Base-by-base conservation (phyloP, 2,329 filamentous ascomycete species). In the Penicillium brasilianum region DNA sequence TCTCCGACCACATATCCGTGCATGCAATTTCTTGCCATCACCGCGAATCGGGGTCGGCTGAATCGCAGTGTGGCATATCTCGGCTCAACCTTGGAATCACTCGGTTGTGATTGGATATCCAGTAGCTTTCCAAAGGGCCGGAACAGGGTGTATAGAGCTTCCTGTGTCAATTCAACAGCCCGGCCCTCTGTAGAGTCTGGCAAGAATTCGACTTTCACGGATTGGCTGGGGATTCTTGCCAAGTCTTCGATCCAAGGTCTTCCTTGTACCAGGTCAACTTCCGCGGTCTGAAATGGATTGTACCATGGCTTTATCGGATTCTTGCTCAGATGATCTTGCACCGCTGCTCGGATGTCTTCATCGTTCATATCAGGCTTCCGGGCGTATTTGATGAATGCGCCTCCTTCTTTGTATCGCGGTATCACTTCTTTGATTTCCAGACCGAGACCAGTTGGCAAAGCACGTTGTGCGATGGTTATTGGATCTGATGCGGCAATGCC, bases 201-300 rank as follows among this genome's bases (percentile, higher is more conserved):
- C 8, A 94, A 84, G 66, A 97, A 98, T 72, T 98, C 94, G 22
- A 97, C 88, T 68, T 87, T 90, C 39, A 99, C 72, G 30, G 91
- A 84, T 43, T 83, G 83, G 59, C 88, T 92, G 0, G 95, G 95
- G 54, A 93, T 88, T 7, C 93, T 87, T 68, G 92, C 90, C 30
- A 99, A 80, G 73, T 99, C 95, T 72, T 98, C 95, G 2, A 98
- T 85, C 95, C 95, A 99, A 0, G 95, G 95, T 22, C 88, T 87
- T 10, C 95, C 95, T 58, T 87, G 83, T 2, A 99, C 95, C 7
- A 93, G 80, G 25, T 88, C 87, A 3, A 88, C 87, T 52, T 86
- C 85, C 59, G 96, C 88, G 14, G 84, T 80, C 22, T 87, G 84
- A 66, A 97, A 89, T 0, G 93, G 93, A 68, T 89, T 96, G 81